phyloP scores from a whole-genome alignment of 495 filamentous ascomycete species.

The Penicillium silybi region DNA sequence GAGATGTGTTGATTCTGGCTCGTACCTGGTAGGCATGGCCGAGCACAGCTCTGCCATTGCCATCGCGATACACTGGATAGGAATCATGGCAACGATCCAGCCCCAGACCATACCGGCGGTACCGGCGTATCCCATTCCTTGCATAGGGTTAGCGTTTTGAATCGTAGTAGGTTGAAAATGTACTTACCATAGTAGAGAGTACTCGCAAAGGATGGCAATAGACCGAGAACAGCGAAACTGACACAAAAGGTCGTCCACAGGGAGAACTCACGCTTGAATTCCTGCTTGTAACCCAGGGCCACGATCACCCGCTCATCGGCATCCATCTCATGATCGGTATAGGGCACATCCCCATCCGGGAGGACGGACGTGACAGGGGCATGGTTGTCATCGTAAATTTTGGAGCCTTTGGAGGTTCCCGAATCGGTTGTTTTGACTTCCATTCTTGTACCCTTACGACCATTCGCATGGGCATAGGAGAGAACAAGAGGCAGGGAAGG shows the following conservation, averaged over 20 bases:
- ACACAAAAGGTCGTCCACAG: constrained; percentile 81
- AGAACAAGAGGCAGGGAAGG: background rate
- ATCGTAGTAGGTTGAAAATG: background rate
- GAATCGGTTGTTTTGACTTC: constrained; percentile 13
- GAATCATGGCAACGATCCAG: constrained; percentile 71
- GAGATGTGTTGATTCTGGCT: background rate
- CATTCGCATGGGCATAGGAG: background rate
- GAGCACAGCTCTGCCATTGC: constrained; percentile 65
- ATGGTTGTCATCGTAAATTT: constrained; percentile 34
- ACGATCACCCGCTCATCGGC: constrained; percentile 67
- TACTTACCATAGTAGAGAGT: constrained; percentile 64
- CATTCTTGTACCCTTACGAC: background rate
- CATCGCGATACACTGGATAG: constrained; percentile 69
- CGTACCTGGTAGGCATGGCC: constrained; percentile 61
- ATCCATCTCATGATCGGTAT: constrained; percentile 46
- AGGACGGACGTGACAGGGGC: constrained; percentile 67
- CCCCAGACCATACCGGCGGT: constrained; percentile 83
- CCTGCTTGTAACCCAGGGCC: constrained; percentile 72
- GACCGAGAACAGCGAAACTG: constrained; percentile 69
- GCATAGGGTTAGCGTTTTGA: background rate
- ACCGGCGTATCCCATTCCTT: constrained; percentile 74
- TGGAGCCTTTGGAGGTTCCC: constrained; percentile 15
- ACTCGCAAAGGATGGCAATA: constrained; percentile 70
- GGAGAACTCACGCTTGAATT: constrained; percentile 80
- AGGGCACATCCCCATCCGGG: constrained; percentile 59